A percentile compares a stretch with the other conserved stretches of the same genome.
Evolutionary conservation across 805 yeast genomes (phyloP).

Genomic region (Ogataea zsoltii): DNA sequence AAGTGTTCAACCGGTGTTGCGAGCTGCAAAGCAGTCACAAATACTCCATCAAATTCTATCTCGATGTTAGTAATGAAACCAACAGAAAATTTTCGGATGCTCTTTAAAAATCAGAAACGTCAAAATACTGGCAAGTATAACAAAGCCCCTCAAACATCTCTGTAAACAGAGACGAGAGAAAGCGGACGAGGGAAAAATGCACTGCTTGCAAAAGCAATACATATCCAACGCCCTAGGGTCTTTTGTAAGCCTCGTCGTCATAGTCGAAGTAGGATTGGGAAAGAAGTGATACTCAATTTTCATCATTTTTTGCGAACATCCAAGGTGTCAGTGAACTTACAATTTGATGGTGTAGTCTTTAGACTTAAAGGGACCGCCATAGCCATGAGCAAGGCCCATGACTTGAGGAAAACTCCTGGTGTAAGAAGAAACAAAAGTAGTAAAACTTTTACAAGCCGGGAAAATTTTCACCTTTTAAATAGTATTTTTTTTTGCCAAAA

Average conservation of each 20-base stretch:
- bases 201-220: slow-evolving; percentile 28
- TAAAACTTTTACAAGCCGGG: background rate
- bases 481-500: background rate
- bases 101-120: slow-evolving; percentile 53
- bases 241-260: slow-evolving; percentile 81
- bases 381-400: background rate
- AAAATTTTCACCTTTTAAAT: slow-evolving; percentile 8
- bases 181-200: slow-evolving; percentile 34
- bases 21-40: background rate
- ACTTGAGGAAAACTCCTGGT: background rate
- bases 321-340: slow-evolving; percentile 10
- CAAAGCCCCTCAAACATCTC: slow-evolving; percentile 50
- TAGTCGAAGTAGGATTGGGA: slow-evolving; percentile 91
- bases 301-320: slow-evolving; percentile 27
- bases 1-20: background rate
- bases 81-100: slow-evolving; percentile 13
- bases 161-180: slow-evolving; percentile 33
- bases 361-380: background rate
- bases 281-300: slow-evolving; percentile 64
- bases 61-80: too few species aligned
- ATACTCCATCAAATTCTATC: slow-evolving; percentile 1
- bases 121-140: slow-evolving; percentile 81
- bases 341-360: slow-evolving; percentile 16
- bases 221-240: slow-evolving; percentile 36
- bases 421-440: too few species aligned